Evolutionary conservation across 1,139 yeast genomes (phyloP).

Genomic region (Zygoascus sp.): DNA sequence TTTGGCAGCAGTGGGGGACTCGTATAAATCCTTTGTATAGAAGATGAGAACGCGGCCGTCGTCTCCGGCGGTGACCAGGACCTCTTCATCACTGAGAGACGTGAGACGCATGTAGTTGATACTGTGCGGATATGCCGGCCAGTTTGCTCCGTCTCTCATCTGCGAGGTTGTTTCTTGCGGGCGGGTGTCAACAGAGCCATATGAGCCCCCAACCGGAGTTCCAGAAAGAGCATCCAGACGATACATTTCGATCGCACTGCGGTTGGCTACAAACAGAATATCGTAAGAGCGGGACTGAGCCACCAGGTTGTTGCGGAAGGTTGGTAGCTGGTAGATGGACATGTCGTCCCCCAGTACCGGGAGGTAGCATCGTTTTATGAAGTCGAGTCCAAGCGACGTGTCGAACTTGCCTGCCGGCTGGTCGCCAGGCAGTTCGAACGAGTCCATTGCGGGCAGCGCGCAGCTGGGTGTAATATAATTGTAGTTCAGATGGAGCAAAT

Average conservation of each 20-base stretch:
- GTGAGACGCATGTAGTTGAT: slow-evolving; percentile 46
- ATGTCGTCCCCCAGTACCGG: slow-evolving; percentile 6
- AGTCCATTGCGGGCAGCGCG: too few relatives aligned
- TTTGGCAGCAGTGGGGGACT: background rate
- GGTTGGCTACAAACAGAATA: slow-evolving; percentile 23
- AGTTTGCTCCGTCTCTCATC: slow-evolving; percentile 27
- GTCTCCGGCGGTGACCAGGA: slow-evolving; percentile 50
- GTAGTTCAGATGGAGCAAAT: too few relatives aligned
- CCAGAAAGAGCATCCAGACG: slow-evolving; percentile 21
- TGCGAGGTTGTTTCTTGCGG: slow-evolving; percentile 21
- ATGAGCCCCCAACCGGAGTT: slow-evolving; percentile 16
- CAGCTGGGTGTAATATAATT: too few relatives aligned
- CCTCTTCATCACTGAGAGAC: slow-evolving; percentile 28
- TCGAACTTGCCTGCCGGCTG: slow-evolving; percentile 17
- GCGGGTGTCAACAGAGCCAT: slow-evolving; percentile 18
- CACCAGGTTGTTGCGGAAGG: slow-evolving; percentile 26
- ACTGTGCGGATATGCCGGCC: slow-evolving; percentile 46
- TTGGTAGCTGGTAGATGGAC: slow-evolving; percentile 15
- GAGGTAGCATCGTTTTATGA: slow-evolving; percentile 5
- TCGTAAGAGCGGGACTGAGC: slow-evolving; percentile 20
- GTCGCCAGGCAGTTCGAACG: slow-evolving; percentile 14
- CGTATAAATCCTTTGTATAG: slow-evolving; percentile 31
- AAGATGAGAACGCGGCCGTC: slow-evolving; percentile 53
- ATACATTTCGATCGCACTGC: slow-evolving; percentile 20
- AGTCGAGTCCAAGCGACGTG: slow-evolving; percentile 18